Evolutionary conservation across 148 eudicot species (phyloP).

Genomic region (Silene conica): DNA sequence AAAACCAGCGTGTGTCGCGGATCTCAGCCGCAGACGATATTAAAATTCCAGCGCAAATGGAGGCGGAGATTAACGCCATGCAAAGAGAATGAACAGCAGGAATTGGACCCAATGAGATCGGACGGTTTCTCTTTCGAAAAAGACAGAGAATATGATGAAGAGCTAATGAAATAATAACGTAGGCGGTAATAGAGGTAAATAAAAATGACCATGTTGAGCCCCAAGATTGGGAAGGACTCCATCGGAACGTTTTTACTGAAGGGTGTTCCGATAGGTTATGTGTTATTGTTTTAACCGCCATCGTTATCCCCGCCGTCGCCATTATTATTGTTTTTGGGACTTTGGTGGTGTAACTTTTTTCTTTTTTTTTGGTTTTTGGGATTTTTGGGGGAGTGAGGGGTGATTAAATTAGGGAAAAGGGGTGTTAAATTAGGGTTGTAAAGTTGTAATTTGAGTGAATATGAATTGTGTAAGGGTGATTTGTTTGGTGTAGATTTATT

Average conservation of each 20-base stretch:
- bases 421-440: neutral
- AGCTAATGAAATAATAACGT: conserved; percentile 33
- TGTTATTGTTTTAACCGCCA: neutral
- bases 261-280: neutral
- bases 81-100: conserved; percentile 67
- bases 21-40: conserved; percentile 76
- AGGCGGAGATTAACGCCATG: conserved; percentile 62
- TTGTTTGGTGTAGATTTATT: neutral
- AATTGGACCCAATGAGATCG: conserved; percentile 60
- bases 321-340: neutral
- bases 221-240: conserved; percentile 66
- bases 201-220: conserved; percentile 69
- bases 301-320: neutral
- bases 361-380: too few species aligned
- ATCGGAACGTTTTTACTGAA: conserved; percentile 18
- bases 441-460: neutral
- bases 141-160: conserved; percentile 40
- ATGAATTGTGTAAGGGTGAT: neutral
- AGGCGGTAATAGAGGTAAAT: conserved; percentile 39
- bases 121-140: conserved; percentile 39
- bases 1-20: conserved; percentile 83
- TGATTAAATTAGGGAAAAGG: neutral
- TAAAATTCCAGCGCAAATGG: conserved; percentile 61
- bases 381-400: too few species aligned
- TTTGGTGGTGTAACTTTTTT: too few species aligned